Evolutionary conservation across 257 asterid species (phyloP).

Genomic region (Fraxinus americana): DNA sequence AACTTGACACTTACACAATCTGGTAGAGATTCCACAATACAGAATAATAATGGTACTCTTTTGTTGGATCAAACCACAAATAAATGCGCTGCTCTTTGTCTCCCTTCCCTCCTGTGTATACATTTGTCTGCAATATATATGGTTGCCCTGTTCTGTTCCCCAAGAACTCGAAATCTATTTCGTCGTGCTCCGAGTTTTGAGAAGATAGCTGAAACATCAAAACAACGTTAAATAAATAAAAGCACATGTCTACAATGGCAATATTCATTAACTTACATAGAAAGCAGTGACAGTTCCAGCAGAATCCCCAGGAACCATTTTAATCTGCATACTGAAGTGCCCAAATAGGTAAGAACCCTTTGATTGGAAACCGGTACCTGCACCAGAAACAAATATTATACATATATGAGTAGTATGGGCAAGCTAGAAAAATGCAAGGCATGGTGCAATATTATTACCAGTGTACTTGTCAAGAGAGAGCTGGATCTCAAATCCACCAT

Average conservation of each 20-base stretch:
- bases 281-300: conserved; percentile 92
- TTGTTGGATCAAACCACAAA: conserved; percentile 79
- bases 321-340: conserved; percentile 77
- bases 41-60: conserved; percentile 59
- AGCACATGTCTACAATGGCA: no score
- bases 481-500: conserved; percentile 77
- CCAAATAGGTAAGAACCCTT: conserved; percentile 81
- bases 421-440: not conserved
- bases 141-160: conserved; percentile 86
- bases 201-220: conserved; percentile 53
- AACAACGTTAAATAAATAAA: not conserved
- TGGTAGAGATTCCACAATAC: conserved; percentile 74
- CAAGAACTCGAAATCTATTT: conserved; percentile 85
- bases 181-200: conserved; percentile 76
- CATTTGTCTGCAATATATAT: conserved; percentile 78
- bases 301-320: conserved; percentile 86
- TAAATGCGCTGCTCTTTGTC: conserved; percentile 74
- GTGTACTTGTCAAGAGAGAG: conserved; percentile 70
- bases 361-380: conserved; percentile 85
- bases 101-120: conserved; percentile 76
- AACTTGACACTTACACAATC: conserved; percentile 52
- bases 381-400: not conserved
- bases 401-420: not conserved
- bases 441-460: conserved; percentile 32
- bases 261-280: conserved; percentile 47